Evolutionary conservation across 2,329 filamentous ascomycete genomes (phyloP), one percentile per base, ranked within the genome.

Genomic region (Pleurostoma richardsiae): DNA sequence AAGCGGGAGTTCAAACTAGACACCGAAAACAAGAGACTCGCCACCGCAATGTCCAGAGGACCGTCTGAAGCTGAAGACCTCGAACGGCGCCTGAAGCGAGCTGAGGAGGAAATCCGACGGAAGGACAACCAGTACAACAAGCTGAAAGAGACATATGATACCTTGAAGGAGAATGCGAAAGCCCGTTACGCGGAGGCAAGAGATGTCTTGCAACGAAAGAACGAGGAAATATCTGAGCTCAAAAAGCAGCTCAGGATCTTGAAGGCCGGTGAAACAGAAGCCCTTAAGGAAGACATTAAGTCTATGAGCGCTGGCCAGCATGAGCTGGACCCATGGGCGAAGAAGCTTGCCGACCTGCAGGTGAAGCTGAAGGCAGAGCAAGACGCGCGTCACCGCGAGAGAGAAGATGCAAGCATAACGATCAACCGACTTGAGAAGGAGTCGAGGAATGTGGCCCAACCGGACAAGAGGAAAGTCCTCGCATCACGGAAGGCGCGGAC

Each of bases 191-290:
- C 68, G 6, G 79, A 84, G 49, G 77, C 76, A 4, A 72, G 76
- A 54, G 69, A 73, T 11, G 76, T 82, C 3, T 54, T 83, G 40
- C 70, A 76, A 45, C 74, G 73, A 52, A 79, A 80, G 46, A 78
- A 82, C 49, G 67, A 71, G 38, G 79, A 79, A 59, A 80, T 83
- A 49, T 64, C 71, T 6, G 70, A 76, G 40, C 69, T 84, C 6
- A 78, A 77, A 59, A 76, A 73, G 53, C 74, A 79, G 52, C 60
- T 81, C 38, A 69, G 68, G 48, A 61, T 61, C 1, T 61, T 81
- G 3, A 76, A 74, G 55, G 56, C 51, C 8, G 54, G 52, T 7
- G 49, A 54, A 33, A 10, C 45, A 7, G 49, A 46, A 26, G 54
- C 50, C 44, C 45, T 61, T 3, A 57, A 54, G 43, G 51, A 58